Conservation (phyloP, 345 rosid genomes). For the Eucalyptus marginata region DNA sequence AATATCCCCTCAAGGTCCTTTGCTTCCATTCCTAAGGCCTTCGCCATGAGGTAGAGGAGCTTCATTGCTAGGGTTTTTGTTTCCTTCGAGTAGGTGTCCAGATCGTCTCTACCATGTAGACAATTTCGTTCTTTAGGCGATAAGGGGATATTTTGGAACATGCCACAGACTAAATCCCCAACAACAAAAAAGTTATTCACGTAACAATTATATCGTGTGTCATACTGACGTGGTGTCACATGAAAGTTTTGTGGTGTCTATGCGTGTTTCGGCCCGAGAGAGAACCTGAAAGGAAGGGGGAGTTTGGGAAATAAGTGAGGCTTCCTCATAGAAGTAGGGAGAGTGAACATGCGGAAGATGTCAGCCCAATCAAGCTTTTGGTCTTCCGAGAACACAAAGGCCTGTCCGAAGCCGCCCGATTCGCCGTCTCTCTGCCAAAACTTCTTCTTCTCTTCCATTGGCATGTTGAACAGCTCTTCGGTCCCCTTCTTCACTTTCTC, state of each 20-base stretch:
- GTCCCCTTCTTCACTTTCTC: background rate
- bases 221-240: background rate
- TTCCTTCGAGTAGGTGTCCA: conserved; percentile 31
- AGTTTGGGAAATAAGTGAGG: background rate
- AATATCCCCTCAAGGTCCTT: conserved; percentile 21
- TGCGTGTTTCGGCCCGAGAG: background rate
- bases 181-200: background rate
- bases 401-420: background rate
- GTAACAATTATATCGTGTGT: background rate
- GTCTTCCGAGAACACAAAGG: background rate
- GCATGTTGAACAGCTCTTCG: background rate
- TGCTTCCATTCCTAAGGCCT: conserved; percentile 27
- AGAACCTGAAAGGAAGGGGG: background rate
- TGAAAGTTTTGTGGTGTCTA: background rate
- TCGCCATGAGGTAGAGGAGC: conserved; percentile 22
- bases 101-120: conserved; percentile 20
- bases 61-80: conserved; percentile 15
- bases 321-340: background rate
- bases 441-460: background rate
- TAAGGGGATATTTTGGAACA: background rate
- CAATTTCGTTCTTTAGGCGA: background rate
- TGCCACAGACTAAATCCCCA: background rate
- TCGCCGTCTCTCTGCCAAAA: background rate
- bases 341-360: background rate
- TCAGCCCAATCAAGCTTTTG: conserved; percentile 8